These are phyloP conservation scores for Leucocoprinus birnbaumii DNA, from an alignment of 768 basidiomycete genomes.

Conservation along the genomic window DNA sequence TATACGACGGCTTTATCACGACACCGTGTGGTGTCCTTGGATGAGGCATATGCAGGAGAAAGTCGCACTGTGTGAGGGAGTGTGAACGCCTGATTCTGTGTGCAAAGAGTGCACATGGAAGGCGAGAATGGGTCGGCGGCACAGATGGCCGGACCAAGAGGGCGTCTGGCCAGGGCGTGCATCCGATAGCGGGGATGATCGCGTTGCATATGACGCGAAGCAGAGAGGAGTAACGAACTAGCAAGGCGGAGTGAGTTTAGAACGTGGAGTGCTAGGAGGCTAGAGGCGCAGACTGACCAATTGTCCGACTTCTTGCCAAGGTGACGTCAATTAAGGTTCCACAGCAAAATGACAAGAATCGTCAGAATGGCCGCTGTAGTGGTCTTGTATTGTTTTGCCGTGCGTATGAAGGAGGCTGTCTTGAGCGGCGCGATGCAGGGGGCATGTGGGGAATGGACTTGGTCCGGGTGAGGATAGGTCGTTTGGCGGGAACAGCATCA, in stretches of 20 bases:
- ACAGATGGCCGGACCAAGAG: not conserved
- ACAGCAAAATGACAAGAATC: slow-evolving; percentile 9
- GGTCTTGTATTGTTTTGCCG: slow-evolving; percentile 7
- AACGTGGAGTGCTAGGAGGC: not conserved
- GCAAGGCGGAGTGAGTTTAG: not conserved
- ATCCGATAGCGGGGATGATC: not conserved
- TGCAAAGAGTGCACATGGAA: not conserved
- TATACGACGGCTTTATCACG: slow-evolving; percentile 5
- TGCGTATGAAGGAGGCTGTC: slow-evolving; percentile 6
- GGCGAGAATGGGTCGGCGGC: not conserved
- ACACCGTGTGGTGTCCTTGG: not conserved
- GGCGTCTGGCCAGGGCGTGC: not conserved
- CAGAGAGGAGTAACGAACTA: slow-evolving; percentile 5
- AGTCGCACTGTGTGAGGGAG: not conserved
- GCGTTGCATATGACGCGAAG: not conserved
- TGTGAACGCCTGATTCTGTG: slow-evolving; percentile 1
- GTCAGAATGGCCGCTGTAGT: slow-evolving; percentile 9
- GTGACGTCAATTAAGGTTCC: slow-evolving; percentile 11
- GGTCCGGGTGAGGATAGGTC: slow-evolving; percentile 1
- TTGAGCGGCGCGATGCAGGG: not conserved
- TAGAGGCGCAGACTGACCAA: not conserved
- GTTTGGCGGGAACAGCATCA: slow-evolving; percentile 33
- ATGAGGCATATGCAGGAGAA: slow-evolving; percentile 3
- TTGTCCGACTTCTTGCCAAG: slow-evolving; percentile 2
- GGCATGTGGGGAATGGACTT: slow-evolving; percentile 4